These are phyloP conservation scores for Coniochaeta sp. DNA, from an alignment of 2,329 filamentous ascomycete genomes.

Conservation along the genomic window DNA sequence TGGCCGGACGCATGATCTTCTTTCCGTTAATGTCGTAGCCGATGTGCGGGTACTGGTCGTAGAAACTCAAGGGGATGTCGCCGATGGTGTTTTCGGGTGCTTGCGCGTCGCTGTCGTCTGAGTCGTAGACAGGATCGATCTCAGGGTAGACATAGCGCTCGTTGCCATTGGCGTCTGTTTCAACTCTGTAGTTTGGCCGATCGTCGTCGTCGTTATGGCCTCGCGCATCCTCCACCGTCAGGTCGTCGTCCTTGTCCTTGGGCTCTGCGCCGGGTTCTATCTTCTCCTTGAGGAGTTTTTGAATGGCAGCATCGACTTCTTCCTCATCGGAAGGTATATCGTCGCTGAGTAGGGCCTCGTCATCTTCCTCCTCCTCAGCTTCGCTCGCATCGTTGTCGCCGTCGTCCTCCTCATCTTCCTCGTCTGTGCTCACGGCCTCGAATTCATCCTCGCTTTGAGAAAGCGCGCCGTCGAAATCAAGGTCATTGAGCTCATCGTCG, in stretches of 20 bases:
- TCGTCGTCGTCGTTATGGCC: constrained; percentile 25
- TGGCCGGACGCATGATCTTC: constrained; percentile 92
- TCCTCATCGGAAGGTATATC: constrained; percentile 33
- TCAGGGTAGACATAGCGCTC: constrained; percentile 88
- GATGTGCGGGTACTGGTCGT: constrained; percentile 96
- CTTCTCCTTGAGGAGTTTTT: constrained; percentile 22
- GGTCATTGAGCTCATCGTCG: constrained; percentile 52
- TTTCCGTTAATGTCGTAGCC: constrained; percentile 99
- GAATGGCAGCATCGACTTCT: constrained; percentile 21
- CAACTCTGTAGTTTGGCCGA: constrained; percentile 43
- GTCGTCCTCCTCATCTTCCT: constrained; percentile 31
- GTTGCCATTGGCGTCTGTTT: constrained; percentile 83
- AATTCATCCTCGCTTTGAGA: constrained; percentile 51
- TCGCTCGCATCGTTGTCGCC: constrained; percentile 31
- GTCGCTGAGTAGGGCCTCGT: constrained; percentile 29
- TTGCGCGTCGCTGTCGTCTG: constrained; percentile 86
- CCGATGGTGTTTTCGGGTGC: constrained; percentile 85
- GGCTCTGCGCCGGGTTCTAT: constrained; percentile 20
- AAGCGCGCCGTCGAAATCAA: constrained; percentile 47
- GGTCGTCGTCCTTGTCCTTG: constrained; percentile 21
- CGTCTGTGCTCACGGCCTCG: constrained; percentile 41
- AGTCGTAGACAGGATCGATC: constrained; percentile 91
- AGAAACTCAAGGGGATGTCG: constrained; percentile 87
- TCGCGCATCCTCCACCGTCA: constrained; percentile 23
- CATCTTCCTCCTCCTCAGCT: constrained; percentile 28